Conservation (phyloP, 345 rosid species). For the Populus davidiana region DNA sequence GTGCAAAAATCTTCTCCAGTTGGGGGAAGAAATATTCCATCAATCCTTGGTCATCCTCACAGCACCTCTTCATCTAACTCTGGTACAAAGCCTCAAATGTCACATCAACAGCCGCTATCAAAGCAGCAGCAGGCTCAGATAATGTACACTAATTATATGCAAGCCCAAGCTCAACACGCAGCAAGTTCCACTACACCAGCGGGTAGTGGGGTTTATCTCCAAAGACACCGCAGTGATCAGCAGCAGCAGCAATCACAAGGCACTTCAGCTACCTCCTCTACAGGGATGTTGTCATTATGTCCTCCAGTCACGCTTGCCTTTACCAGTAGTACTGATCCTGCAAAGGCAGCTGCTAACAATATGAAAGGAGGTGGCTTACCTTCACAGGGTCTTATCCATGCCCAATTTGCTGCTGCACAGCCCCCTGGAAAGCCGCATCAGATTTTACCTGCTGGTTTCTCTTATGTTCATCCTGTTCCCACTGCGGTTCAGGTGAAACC, state of each 20-base stretch:
- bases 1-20: constrained; percentile 54
- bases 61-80: constrained; percentile 36
- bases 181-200: constrained; percentile 36
- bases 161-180: constrained; percentile 51
- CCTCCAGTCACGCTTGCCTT: constrained; percentile 45
- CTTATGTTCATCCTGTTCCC: constrained; percentile 54
- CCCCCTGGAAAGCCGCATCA: constrained; percentile 62
- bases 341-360: constrained; percentile 60
- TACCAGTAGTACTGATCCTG: constrained; percentile 57
- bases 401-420: constrained; percentile 46
- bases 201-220: constrained; percentile 54
- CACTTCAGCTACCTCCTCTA: constrained; percentile 38
- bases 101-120: constrained; percentile 47
- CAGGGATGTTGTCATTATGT: constrained; percentile 51
- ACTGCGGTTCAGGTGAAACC: constrained; percentile 71
- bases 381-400: constrained; percentile 45
- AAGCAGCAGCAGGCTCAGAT: constrained; percentile 65
- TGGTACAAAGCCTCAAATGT: constrained; percentile 53
- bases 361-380: constrained; percentile 66
- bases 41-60: constrained; percentile 66
- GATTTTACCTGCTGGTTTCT: constrained; percentile 54
- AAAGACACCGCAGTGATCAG: constrained; percentile 59
- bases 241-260: constrained; percentile 54
- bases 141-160: constrained; percentile 53
- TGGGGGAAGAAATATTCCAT: constrained; percentile 58